Base-by-base conservation (phyloP, 2,329 filamentous ascomycete genomes). In the Sclerotinia sclerotiorum region DNA sequence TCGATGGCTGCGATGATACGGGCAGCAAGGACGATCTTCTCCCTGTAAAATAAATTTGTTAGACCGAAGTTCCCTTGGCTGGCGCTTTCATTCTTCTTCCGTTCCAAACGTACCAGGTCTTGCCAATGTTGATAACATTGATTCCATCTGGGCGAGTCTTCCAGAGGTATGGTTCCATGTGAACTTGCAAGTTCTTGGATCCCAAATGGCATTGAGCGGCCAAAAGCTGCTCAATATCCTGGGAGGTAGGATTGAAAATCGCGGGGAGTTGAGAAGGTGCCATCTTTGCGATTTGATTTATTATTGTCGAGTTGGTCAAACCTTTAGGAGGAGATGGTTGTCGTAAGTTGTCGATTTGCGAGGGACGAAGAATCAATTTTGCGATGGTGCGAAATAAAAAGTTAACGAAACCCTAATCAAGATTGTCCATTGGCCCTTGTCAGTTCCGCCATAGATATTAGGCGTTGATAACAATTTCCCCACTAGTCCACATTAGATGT, bases 101-200 rank as follows among this genome's bases (percentile, higher is more conserved):
- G 54, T 19, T 49, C 49, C 29, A 55, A 49, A 65, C 90, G 76
- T 90, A 97, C 93, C 94, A 99, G 84, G 95, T 99, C 93, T 99
- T 99, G 87, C 94, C 94, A 84, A 99, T 93, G 90, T 99, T 99
- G 84, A 99, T 88, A 77, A 99, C 88, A 83, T 99, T 99, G 86
- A 99, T 90, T 85, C 95, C 95, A 80, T 99, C 96, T 76, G 93
- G 90, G 81, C 95, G 92, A 82, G 93, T 97, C 91, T 99, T 99
- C 94, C 94, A 99, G 80, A 99, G 90, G 88, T 99, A 99, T 77
- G 93, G 92, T 85, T 97, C 93, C 93, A 97, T 98, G 88, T 98
- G 94, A 81, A 96, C 92, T 88, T 98, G 95, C 79, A 99, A 84
- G 90, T 99, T 99, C 92, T 98, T 98, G 85, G 90, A 93, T 79